These are phyloP conservation scores for Venturia effusa DNA, from an alignment of 2,329 filamentous ascomycete species.

Conservation along the genomic window DNA sequence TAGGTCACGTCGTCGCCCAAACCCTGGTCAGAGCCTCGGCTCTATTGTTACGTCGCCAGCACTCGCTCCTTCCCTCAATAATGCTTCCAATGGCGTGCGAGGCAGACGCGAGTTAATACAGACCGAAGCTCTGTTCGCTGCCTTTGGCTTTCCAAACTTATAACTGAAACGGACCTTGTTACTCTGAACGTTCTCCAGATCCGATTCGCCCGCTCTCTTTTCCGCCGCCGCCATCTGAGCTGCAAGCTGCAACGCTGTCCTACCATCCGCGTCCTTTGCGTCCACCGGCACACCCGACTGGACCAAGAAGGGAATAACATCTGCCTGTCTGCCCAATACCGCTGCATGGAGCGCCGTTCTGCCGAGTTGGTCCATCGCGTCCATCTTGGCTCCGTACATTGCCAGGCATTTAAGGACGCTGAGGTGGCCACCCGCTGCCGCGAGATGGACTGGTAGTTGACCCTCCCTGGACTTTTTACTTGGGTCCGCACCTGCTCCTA, in stretches of 20 bases:
- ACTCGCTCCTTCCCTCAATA: background rate
- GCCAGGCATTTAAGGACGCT: conserved; percentile 2
- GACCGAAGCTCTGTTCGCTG: background rate
- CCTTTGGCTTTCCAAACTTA: background rate
- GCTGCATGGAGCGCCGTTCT: conserved; percentile 7
- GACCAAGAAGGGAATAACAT: conserved; percentile 3
- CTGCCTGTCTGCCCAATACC: background rate
- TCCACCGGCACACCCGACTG: background rate
- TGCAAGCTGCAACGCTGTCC: conserved; percentile 1
- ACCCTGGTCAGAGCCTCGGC: background rate
- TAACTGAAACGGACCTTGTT: conserved; percentile 6
- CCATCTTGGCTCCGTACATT: conserved; percentile 4
- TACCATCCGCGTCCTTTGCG: background rate
- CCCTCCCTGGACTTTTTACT: background rate
- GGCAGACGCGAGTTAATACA: background rate
- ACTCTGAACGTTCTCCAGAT: background rate
- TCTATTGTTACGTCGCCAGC: background rate
- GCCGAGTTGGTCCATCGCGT: background rate
- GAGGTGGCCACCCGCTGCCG: conserved; percentile 4
- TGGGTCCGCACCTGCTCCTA: conserved; percentile 1
- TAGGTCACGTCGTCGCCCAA: background rate
- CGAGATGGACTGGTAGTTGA: background rate
- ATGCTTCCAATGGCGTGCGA: background rate
- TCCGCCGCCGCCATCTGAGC: background rate
- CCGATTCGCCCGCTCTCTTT: background rate